Base-by-base conservation (phyloP, 306 rosid species). In the Mucuna pruriens region DNA sequence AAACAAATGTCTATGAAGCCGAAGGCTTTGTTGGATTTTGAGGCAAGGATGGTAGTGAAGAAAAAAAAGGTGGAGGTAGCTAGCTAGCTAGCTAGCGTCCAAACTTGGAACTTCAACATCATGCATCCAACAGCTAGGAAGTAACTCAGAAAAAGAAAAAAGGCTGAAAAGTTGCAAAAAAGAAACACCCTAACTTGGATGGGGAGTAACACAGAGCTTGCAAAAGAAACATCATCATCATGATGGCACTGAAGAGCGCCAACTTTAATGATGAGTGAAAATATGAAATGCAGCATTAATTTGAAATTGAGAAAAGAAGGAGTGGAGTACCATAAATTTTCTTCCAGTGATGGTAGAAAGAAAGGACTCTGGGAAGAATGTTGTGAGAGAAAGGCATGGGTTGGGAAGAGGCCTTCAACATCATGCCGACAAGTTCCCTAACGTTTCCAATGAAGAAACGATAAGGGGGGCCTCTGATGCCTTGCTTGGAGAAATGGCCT, bases 331-430 rank as follows among this genome's bases (percentile, higher is more conserved):
- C 99, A 26, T 96, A 96, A 46, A 92, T 89, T 84, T 96, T 96
- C 76, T 90, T 94, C 99, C 99, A 96, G 84, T 96, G 98, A 79
- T 96, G 99, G 84, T 92, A 96, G 80, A 96, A 96, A 70, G 99
- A 86, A 29, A 96, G 97, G 55, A 96, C 99, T 68, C 99, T 82
- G 17, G 99, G 99, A 12, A 96, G 97, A 71, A 96, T 96, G 84
- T 96, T 91, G 89, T 96, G 99, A 42, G 98, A 92, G 88, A 77
- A 76, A 70, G 98, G 97, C 92, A 96, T 90, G 64, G 98, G 93
- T 36, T 90, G 93, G 66, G 99, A 94, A 9, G 99, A 93, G 69
- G 99, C 99, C 42, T 87, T 86, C 38, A 94, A 73, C 98, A 94
- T 93, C 99, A 96, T 92, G 2, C 76, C 86, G 7, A 87, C 97